Evolutionary conservation across 345 rosid genomes (phyloP).

Genomic region (Kernera saxatilis): DNA sequence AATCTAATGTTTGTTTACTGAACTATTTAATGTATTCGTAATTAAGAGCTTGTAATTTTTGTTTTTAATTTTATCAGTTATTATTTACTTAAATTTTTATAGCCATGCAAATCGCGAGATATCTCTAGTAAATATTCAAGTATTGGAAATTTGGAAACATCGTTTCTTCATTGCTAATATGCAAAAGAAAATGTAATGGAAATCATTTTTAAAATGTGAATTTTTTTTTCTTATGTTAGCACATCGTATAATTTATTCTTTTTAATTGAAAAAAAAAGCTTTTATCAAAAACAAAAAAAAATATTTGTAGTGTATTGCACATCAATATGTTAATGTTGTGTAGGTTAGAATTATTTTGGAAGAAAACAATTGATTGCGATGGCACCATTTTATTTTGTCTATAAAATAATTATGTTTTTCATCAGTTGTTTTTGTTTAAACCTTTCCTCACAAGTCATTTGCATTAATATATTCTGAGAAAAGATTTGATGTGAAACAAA

Average conservation of each 20-base stretch:
- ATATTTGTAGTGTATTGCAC: neutral
- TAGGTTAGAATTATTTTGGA: neutral
- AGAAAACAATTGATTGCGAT: neutral
- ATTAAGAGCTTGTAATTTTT: too few species aligned
- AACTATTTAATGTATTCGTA: too few species aligned
- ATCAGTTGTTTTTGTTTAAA: neutral
- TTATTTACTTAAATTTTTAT: too few species aligned
- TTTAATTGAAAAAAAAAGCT: neutral
- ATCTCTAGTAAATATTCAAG: neutral
- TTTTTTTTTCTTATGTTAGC: too few species aligned
- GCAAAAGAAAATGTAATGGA: neutral
- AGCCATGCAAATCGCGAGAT: neutral
- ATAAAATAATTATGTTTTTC: neutral
- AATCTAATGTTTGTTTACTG: neutral
- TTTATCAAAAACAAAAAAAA: too few species aligned
- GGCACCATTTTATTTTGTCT: neutral
- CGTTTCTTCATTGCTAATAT: neutral
- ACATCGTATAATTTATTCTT: neutral
- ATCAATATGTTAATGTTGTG: neutral
- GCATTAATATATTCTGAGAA: constrained; percentile 1
- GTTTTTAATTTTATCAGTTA: too few species aligned
- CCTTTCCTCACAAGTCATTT: constrained; percentile 2
- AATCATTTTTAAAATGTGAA: neutral
- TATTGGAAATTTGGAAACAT: neutral
- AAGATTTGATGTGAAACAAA: constrained; percentile 26